Base-by-base conservation (phyloP, 441 rosid species). In the Euphorbia celastroides region DNA sequence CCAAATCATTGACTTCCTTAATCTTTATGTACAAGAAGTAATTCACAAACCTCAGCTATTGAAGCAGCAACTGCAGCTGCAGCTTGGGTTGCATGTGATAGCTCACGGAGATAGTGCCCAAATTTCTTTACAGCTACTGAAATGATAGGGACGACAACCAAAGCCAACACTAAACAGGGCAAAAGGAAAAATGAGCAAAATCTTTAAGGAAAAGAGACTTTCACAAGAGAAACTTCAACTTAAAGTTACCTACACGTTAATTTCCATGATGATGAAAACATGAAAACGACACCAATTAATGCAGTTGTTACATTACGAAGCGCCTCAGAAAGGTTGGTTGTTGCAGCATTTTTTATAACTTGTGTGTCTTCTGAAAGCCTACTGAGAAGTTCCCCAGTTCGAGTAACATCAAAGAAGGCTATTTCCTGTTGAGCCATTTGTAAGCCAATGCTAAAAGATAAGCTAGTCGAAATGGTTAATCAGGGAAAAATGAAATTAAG, bases 11-110 rank as follows among this genome's bases (percentile, higher is more conserved):
- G 28, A 20, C 41, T 55, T 28, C 16, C 26, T 17, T 38, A 5
- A 55, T 36, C 36, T 10, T 14, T 42, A 11, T 19, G 22, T 28
- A 38, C 9, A 42, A 41, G 17, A 56, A 42, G 10, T 48, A 22
- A 32, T 42, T 28, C 0, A 48, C 74, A 44, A 66, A 91, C 99
- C 99, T 94, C 97, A 48, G 96, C 96, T 75, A 93, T 89, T 41
- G 97, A 89, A 55, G 96, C 89, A 74, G 97, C 88, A 52, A 81
- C 83, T 26, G 99, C 97, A 72, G 99, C 97, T 12, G 97, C 97
- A 54, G 96, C 90, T 84, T 94, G 99, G 66, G 96, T 94, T 69
- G 64, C 74, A 75, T 94, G 93, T 23, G 97, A 89, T 72, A 91
- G 92, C 68, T 94, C 99, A 38, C 92, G 92, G 59, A 94, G 82